Evolutionary conservation across 306 rosid species (phyloP), one percentile per base, ranked within the genome.

Genomic region (Dryas octopetala): DNA sequence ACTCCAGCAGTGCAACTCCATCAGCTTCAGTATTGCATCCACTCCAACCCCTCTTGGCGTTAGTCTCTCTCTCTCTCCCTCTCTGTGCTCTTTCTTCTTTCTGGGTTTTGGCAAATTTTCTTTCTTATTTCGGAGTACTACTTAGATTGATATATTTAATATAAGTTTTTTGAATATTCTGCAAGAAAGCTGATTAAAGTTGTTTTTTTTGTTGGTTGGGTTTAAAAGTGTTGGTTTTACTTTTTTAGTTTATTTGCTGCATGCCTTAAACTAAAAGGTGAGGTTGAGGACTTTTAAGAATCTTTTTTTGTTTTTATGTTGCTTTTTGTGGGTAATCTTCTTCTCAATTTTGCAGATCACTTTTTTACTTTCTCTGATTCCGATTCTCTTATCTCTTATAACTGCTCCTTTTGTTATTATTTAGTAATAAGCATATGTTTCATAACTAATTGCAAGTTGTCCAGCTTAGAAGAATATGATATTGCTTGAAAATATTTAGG

Each of bases 21-120:
- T 6, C 97, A 95, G 51, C 90, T 95, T 62, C 81, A 92, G 66
- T 95, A 85, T 74, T 95, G 99, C 96, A 95, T 95, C 93, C 93
- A 89, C 55, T 95, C 99, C 49, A 95, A 95, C 78, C 99, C 99
- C 78, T 78, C 96, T 28, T 95, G 97, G 99, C 97, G 99, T 95
- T 65, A 92, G 97, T 91, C 46, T 81, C 81, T 41, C 79, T 41
- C 79, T 54, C 13, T 74, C 61, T 70, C 62, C 66, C 16, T 70
- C 9, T 55, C 46, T 70, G 55, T 58, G 0, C 15, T 46, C 10
- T 32, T 3, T 26, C 45, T 14, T 38, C n/a, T 67, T 14, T 66
- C 63, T 66, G 23, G 43, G 23, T 38, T 3, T 74, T 49, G 59
- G 16, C n/a, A 49, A n/a, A 28, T 51, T 53, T 66, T 19, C 57